Base-by-base conservation (phyloP, 83 land plant species). In the Picea abies region DNA sequence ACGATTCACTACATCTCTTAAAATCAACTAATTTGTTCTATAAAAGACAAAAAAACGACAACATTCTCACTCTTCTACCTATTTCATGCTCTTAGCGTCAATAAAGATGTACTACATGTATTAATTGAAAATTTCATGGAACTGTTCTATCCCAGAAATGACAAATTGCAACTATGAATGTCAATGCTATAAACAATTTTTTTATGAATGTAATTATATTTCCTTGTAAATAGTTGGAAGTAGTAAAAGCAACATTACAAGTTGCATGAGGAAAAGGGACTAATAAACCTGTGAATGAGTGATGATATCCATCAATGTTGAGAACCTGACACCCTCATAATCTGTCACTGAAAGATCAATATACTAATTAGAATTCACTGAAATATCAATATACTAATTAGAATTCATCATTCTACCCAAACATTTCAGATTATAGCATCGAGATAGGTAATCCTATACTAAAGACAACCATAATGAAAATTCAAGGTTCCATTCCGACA, bases 231-330 rank as follows among this genome's bases (percentile, higher is more conserved):
- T 26, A 52, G 6, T 25, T 25, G 22, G 56, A 23, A 52, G 35
- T 3, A 52, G 56, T 49, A 52, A 52, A 52, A 11, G 26, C 32
- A 76, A 23, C 61, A 52, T 22, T 10, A 11, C 32, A 52, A 75
- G 56, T 76, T 44, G 56, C 61, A 76, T 17, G 56, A 76, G 35
- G 61, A 25, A 76, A 23, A 47, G 29, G 11, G 23, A 75, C 52
- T 25, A 17, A 76, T 22, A 23, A 25, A 76, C 78, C 78, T 76
- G 32, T 49, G 78, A 52, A 76, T 76, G 60, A 4, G 60, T 76
- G 61, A 76, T 76, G 61, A 76, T 60, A 76, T 76, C 60, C 61
- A 52, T 76, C 78, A 76, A 76, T 23, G 78, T 52, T 76, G 78
- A 76, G 19, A 76, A 76, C 60, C 35, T 23, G 32, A 76, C 26